Evolutionary conservation across 1,139 yeast genomes (phyloP), one percentile per base, ranked within the genome.

Genomic region (Saccharomyces hybrid): DNA sequence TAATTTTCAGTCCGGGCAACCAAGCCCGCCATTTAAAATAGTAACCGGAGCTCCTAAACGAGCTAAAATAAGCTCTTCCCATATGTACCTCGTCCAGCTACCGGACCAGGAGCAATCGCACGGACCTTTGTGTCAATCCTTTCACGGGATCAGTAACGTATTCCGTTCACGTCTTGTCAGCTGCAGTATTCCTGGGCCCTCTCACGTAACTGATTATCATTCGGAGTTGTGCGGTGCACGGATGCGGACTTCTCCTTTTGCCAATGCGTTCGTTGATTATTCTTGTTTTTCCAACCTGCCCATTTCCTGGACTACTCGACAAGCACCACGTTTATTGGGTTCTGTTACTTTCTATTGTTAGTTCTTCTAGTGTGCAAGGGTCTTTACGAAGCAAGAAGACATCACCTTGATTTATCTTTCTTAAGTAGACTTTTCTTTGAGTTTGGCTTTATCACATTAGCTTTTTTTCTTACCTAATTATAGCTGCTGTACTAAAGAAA

Each of bases 221-320:
- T 13, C 25, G 44, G 44, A 38, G 11, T 38, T 38, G 44, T 38
- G 44, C 44, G 44, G 44, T 38, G 44, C 44, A 38, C 44, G 44
- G 44, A 38, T 38, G 44, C 25, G 44, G 44, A 38, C 44, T 38
- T 38, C 44, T 38, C 44, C 44, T 38, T 38, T 38, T 38, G 44
- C 44, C 44, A 38, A 9, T 38, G 23, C 44, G 44, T 38, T 38
- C 44, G 44, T 38, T 38, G 44, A 38, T 38, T 38, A 20, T 38
- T 38, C 44, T 16, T 38, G 44, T 38, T 38, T 38, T 38, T 20
- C 44, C 44, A 38, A 38, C 44, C 44, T 32, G 44, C 8, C 13
- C 44, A 38, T 16, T 38, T 38, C n/a, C 44, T 38, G 44, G 44
- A 38, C 13, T 38, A 38, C 25, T 38, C 44, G 44, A 38, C 44